Conservation (phyloP, 2,329 filamentous ascomycete genomes). For the Botrytis hyacinthi region DNA sequence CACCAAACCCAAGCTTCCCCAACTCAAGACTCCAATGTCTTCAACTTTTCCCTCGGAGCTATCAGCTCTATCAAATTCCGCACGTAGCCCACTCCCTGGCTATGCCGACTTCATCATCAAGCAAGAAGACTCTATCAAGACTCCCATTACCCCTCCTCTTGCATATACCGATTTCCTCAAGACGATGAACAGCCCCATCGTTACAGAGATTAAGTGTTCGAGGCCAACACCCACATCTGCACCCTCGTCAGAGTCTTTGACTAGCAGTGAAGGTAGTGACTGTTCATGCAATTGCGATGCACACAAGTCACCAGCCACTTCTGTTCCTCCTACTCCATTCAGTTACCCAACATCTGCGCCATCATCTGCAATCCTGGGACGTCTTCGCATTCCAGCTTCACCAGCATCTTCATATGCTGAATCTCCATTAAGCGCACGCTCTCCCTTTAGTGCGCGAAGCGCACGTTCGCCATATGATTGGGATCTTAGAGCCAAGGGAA, state of each 20-base stretch:
- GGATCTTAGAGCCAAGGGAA: slow-evolving; percentile 67
- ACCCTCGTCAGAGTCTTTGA: slow-evolving; percentile 41
- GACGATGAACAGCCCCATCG: slow-evolving; percentile 55
- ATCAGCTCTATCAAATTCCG: slow-evolving; percentile 58
- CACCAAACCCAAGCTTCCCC: slow-evolving; percentile 54
- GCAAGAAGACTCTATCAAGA: slow-evolving; percentile 65
- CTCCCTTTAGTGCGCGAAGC: slow-evolving; percentile 68
- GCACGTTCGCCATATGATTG: slow-evolving; percentile 74
- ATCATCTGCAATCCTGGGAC: slow-evolving; percentile 54
- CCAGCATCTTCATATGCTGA: slow-evolving; percentile 65
- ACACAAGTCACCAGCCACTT: slow-evolving; percentile 54
- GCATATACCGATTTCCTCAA: slow-evolving; percentile 94
- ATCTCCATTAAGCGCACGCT: slow-evolving; percentile 57
- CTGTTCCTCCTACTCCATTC: slow-evolving; percentile 55
- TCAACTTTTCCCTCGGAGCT: slow-evolving; percentile 60
- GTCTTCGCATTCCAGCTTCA: slow-evolving; percentile 75
- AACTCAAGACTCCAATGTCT: slow-evolving; percentile 61
- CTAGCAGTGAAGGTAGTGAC: slow-evolving; percentile 48
- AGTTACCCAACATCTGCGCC: slow-evolving; percentile 59
- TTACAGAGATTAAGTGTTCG: slow-evolving; percentile 42
- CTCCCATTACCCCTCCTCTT: slow-evolving; percentile 84
- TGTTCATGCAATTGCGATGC: slow-evolving; percentile 57
- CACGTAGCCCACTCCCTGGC: slow-evolving; percentile 66
- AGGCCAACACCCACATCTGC: slow-evolving; percentile 48
- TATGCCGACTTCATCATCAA: slow-evolving; percentile 62